Conservation (phyloP, 139 green algal genomes). For the Parachlorella kessleri region DNA sequence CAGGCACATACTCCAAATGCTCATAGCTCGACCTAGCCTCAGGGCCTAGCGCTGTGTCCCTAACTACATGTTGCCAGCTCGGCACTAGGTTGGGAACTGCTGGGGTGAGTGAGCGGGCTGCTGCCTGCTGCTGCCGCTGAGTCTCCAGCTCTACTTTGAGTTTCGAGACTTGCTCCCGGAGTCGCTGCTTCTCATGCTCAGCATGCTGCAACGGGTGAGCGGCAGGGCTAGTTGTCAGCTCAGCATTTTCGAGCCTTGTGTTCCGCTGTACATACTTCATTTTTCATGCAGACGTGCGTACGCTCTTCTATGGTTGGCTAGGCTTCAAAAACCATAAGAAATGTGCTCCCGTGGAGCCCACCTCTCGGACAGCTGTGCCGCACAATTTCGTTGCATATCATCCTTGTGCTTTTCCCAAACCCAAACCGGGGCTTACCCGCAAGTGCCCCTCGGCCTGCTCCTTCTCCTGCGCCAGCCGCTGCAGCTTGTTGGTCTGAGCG, state of each 20-base stretch:
- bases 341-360: neutral
- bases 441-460: neutral
- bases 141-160: constrained; percentile 6
- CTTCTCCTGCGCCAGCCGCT: neutral
- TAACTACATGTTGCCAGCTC: neutral
- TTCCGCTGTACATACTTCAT: neutral
- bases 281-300: neutral
- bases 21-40: neutral
- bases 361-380: constrained; percentile 15
- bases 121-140: neutral
- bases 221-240: neutral
- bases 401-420: too few species aligned
- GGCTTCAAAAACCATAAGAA: neutral
- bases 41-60: neutral
- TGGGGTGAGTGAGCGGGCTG: neutral
- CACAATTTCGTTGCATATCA: too few species aligned
- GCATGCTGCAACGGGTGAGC: neutral
- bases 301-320: neutral
- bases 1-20: neutral
- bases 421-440: neutral
- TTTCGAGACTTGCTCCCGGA: neutral
- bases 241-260: neutral
- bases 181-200: neutral
- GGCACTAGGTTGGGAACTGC: neutral
- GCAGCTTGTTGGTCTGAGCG: neutral